phyloP scores from a whole-genome alignment of 1,284 basidiomycete species.

The Paramarasmius palmivorus region DNA sequence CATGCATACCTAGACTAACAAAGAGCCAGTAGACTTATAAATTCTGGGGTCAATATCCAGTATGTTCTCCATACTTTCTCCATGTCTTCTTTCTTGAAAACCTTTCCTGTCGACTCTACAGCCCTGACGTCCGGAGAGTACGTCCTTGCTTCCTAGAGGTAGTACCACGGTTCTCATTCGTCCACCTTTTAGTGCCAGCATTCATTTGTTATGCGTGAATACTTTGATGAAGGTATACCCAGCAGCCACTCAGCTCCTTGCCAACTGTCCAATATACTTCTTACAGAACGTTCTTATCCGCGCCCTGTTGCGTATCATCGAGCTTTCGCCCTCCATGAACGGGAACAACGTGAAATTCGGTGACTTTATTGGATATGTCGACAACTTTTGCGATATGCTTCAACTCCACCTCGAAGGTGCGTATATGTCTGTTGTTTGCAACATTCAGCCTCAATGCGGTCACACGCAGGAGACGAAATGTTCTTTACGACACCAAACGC shows the following conservation, averaged over 20 bases:
- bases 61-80: background rate
- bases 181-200: background rate
- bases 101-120: background rate
- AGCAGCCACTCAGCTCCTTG: background rate
- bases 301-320: background rate
- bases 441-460: background rate
- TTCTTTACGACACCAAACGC: conserved; percentile 20
- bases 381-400: conserved; percentile 24
- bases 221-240: background rate
- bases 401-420: conserved; percentile 24
- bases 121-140: background rate
- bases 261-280: background rate
- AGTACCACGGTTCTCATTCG: background rate
- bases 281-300: background rate
- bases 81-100: background rate
- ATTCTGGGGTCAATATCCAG: too few species aligned
- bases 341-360: conserved; percentile 14
- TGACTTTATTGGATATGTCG: conserved; percentile 24
- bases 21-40: too few species aligned
- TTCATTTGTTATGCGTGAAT: background rate
- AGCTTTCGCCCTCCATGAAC: conserved; percentile 16
- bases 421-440: background rate
- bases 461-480: conserved; percentile 23
- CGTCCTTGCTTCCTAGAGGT: background rate
- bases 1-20: too few species aligned